phyloP scores from a whole-genome alignment of 202 grass and related monocot genomes.

The Alloteropsis angusta region DNA sequence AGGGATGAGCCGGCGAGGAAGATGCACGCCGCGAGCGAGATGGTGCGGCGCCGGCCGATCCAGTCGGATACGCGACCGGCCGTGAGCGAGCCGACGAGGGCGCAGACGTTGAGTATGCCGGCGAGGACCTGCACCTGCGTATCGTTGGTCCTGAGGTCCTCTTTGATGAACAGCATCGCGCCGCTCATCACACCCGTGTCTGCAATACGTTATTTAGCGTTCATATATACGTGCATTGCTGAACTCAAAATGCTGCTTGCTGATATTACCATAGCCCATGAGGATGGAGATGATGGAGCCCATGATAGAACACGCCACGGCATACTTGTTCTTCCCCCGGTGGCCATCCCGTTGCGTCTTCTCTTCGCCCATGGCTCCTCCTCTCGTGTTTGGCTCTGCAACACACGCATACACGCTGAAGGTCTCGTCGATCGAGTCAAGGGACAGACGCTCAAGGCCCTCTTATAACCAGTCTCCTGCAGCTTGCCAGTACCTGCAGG shows the following conservation, averaged over 20 bases:
- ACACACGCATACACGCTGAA: background rate
- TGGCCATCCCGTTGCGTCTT: background rate
- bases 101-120: constrained; percentile 52
- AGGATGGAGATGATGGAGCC: constrained; percentile 64
- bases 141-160: constrained; percentile 51
- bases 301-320: constrained; percentile 50
- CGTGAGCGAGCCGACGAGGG: constrained; percentile 45
- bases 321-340: constrained; percentile 36
- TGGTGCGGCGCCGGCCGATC: constrained; percentile 40
- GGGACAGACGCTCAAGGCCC: no score
- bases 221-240: background rate
- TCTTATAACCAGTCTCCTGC: no score
- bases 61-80: constrained; percentile 46
- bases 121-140: constrained; percentile 45
- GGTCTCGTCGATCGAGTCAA: no score
- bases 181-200: constrained; percentile 66
- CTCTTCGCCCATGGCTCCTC: background rate
- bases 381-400: background rate
- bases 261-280: constrained; percentile 57
- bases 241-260: background rate
- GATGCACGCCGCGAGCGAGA: constrained; percentile 41
- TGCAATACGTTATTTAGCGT: background rate
- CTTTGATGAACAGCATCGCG: constrained; percentile 59
- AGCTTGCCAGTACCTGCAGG: background rate
- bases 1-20: constrained; percentile 39